Evolutionary conservation across 2,329 filamentous ascomycete species (phyloP).

Genomic region (Sphaerulina populicola): DNA sequence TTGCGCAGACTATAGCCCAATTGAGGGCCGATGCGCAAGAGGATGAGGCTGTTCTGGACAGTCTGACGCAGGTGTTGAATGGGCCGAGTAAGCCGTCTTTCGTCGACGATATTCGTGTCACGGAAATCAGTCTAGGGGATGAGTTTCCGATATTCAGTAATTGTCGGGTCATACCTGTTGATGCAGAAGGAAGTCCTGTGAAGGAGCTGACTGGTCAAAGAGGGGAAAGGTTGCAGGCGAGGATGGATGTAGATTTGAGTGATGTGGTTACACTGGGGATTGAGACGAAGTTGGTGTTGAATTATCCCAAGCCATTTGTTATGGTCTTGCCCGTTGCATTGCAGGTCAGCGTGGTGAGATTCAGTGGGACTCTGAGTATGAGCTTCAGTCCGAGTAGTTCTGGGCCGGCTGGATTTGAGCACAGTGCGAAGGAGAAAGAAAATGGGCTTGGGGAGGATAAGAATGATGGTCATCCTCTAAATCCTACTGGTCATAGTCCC

Average conservation of each 20-base stretch:
- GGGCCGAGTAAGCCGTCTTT: slow-evolving; percentile 78
- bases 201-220: slow-evolving; percentile 37
- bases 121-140: slow-evolving; percentile 86
- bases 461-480: slow-evolving; percentile 31
- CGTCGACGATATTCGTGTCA: slow-evolving; percentile 85
- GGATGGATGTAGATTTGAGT: slow-evolving; percentile 94
- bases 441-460: slow-evolving; percentile 12
- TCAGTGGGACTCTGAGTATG: slow-evolving; percentile 87
- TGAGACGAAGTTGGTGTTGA: slow-evolving; percentile 87
- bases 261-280: slow-evolving; percentile 92
- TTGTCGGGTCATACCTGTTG: slow-evolving; percentile 86
- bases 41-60: slow-evolving; percentile 80
- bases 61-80: slow-evolving; percentile 77
- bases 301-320: slow-evolving; percentile 83
- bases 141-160: slow-evolving; percentile 99
- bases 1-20: slow-evolving; percentile 94
- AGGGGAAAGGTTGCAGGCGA: slow-evolving; percentile 72
- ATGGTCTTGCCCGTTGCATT: slow-evolving; percentile 87
- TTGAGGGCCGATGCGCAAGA: slow-evolving; percentile 86
- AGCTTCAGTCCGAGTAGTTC: slow-evolving; percentile 68
- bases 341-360: slow-evolving; percentile 82
- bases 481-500: slow-evolving; percentile 38
- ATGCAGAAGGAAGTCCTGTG: slow-evolving; percentile 61
- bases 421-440: slow-evolving; percentile 16
- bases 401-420: slow-evolving; percentile 28